These are phyloP conservation scores for Xylaria digitata DNA, from an alignment of 2,329 filamentous ascomycete species.

Conservation along the genomic window DNA sequence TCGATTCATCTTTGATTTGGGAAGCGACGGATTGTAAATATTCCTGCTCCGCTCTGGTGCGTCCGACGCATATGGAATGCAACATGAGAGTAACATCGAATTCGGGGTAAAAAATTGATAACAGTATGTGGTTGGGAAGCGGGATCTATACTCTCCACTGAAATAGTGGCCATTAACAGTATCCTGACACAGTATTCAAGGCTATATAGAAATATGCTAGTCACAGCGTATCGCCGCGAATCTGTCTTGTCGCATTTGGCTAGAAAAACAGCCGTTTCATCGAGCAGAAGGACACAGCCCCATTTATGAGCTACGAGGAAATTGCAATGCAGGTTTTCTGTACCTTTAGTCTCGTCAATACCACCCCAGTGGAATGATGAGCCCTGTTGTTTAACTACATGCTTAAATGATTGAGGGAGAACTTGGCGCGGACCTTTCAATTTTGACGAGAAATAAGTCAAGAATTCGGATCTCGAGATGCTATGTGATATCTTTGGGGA, in stretches of 20 bases:
- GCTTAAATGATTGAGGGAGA: conserved; percentile 28
- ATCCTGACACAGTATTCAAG: conserved; percentile 29
- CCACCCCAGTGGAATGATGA: conserved; percentile 37
- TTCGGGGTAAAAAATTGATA: conserved; percentile 28
- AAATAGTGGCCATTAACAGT: conserved; percentile 26
- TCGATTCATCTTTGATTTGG: conserved; percentile 32
- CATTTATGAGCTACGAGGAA: conserved; percentile 32
- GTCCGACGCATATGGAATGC: conserved; percentile 27
- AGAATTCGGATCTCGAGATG: conserved; percentile 20
- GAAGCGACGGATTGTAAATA: conserved; percentile 8
- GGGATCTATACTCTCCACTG: conserved; percentile 30
- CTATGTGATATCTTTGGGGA: conserved; percentile 29
- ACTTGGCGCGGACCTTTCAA: conserved; percentile 25
- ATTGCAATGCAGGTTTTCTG: conserved; percentile 25
- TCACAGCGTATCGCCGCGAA: conserved; percentile 26
- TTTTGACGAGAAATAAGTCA: conserved; percentile 21
- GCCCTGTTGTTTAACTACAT: conserved; percentile 35
- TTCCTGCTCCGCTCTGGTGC: conserved; percentile 22
- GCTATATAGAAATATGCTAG: conserved; percentile 25
- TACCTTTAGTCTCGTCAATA: conserved; percentile 24
- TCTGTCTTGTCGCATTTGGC: conserved; percentile 27
- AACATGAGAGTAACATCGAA: conserved; percentile 26
- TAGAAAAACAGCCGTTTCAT: conserved; percentile 32
- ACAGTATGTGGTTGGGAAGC: conserved; percentile 32
- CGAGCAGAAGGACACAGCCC: conserved; percentile 29